Percentiles rank a stretch among this genome's conserved stretches.
phyloP scores from a whole-genome alignment of 768 basidiomycete species.

The Astraeus odoratus region DNA sequence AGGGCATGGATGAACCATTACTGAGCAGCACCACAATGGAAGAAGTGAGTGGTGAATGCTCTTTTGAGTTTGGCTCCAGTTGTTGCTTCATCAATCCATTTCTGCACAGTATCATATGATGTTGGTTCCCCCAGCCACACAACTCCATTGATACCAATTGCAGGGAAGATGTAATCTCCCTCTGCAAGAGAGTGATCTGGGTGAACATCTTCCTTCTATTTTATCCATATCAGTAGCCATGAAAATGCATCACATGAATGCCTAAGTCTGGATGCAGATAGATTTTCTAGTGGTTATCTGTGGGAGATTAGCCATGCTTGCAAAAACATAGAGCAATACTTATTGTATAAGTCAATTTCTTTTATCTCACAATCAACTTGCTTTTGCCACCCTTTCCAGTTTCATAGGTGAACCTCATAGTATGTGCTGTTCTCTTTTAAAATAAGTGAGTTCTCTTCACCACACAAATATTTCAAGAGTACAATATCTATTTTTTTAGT shows the following conservation, averaged over 20 bases:
- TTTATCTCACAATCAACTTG: conserved; percentile 19
- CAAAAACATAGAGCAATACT: background rate
- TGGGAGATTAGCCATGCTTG: background rate
- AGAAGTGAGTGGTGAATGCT: conserved; percentile 29
- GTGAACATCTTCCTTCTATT: background rate
- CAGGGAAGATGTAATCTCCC: conserved; percentile 30
- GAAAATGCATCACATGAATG: conserved; percentile 24
- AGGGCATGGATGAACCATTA: conserved; percentile 1
- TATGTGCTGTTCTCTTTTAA: conserved; percentile 7
- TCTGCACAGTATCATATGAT: conserved; percentile 24
- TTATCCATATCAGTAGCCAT: no score
- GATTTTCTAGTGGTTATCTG: conserved; percentile 15
- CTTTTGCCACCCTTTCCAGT: conserved; percentile 23
- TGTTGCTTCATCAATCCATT: conserved; percentile 22
- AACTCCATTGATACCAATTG: conserved; percentile 19
- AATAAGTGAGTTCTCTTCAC: background rate
- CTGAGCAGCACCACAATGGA: conserved; percentile 19
- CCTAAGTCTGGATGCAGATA: conserved; percentile 25
- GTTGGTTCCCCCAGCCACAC: conserved; percentile 18
- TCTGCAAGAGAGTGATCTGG: conserved; percentile 9
- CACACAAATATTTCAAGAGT: conserved; percentile 1
- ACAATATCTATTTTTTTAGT: background rate
- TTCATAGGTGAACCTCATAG: conserved; percentile 16
- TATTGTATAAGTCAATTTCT: conserved; percentile 14
- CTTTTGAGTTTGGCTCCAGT: background rate